Evolutionary conservation across 2,329 filamentous ascomycete species (phyloP).

Genomic region (Ascochyta rabiei): DNA sequence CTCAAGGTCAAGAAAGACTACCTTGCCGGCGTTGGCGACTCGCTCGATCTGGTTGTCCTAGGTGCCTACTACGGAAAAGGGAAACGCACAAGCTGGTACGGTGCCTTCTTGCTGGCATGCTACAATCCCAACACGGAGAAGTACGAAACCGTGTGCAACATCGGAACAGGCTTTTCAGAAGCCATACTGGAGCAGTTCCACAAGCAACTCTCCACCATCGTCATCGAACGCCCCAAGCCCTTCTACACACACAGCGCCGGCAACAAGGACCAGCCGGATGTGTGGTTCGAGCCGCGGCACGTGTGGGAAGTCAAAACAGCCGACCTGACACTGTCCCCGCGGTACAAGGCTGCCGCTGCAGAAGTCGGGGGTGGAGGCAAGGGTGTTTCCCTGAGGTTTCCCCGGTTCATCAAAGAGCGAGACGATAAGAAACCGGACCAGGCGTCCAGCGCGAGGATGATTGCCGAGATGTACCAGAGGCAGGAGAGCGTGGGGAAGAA

Average conservation of each 20-base stretch:
- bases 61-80: slow-evolving; percentile 94
- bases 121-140: slow-evolving; percentile 80
- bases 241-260: slow-evolving; percentile 88
- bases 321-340: slow-evolving; percentile 87
- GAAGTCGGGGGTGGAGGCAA: slow-evolving; percentile 74
- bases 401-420: slow-evolving; percentile 85
- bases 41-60: slow-evolving; percentile 92
- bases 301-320: slow-evolving; percentile 99
- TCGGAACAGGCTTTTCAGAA: slow-evolving; percentile 96
- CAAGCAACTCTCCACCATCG: slow-evolving; percentile 72
- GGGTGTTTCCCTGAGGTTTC: slow-evolving; percentile 89
- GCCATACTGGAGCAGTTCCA: slow-evolving; percentile 90
- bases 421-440: slow-evolving; percentile 96
- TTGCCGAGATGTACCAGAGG: slow-evolving; percentile 96
- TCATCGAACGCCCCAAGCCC: slow-evolving; percentile 89
- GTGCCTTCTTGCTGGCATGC: slow-evolving; percentile 92
- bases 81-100: slow-evolving; percentile 94
- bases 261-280: slow-evolving; percentile 92
- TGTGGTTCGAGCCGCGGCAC: slow-evolving; percentile 94
- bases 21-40: slow-evolving; percentile 90
- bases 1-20: slow-evolving; percentile 99
- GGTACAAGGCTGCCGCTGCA: slow-evolving; percentile 88
- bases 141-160: slow-evolving; percentile 98
- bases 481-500: slow-evolving; percentile 89
- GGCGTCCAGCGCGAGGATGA: slow-evolving; percentile 81